A percentile compares a stretch with the other conserved stretches of the same genome.
phyloP scores from a whole-genome alignment of 768 basidiomycete species.

The Piloderma croceum region DNA sequence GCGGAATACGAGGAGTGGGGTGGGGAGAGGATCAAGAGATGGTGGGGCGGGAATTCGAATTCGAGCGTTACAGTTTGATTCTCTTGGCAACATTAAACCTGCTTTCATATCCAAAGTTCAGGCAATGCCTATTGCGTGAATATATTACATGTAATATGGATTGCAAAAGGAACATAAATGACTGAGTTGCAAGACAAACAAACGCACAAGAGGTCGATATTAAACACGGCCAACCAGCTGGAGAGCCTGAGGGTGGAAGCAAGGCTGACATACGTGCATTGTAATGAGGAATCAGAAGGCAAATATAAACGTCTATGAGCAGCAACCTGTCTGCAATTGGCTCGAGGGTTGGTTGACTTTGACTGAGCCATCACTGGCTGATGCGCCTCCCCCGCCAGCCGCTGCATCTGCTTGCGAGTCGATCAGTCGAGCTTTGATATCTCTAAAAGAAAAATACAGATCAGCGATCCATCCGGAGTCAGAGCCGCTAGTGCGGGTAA shows the following conservation, averaged over 20 bases:
- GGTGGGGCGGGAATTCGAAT: constrained; percentile 94
- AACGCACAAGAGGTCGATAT: too few species aligned
- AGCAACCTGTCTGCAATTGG: constrained; percentile 45
- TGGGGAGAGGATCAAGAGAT: constrained; percentile 76
- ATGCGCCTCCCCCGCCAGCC: constrained; percentile 26
- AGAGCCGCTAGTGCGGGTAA: background rate
- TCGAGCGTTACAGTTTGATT: constrained; percentile 16
- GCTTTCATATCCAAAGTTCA: too few species aligned
- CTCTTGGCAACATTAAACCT: constrained; percentile 4
- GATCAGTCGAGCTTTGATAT: constrained; percentile 95
- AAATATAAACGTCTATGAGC: constrained; percentile 33
- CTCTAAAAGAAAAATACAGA: constrained; percentile 41
- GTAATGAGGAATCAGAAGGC: background rate
- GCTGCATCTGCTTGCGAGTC: constrained; percentile 78
- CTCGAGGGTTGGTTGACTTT: constrained; percentile 57
- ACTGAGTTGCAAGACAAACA: too few species aligned
- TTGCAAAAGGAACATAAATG: background rate
- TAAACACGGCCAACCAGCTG: too few species aligned
- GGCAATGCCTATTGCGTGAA: background rate
- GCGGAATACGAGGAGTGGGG: constrained; percentile 91
- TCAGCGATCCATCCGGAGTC: background rate
- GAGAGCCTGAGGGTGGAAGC: background rate
- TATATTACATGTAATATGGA: background rate
- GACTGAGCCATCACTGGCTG: constrained; percentile 51
- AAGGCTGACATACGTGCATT: background rate